Evolutionary conservation across 352 stramenopile genomes (phyloP).

Genomic region (Plasmopara halstedii): DNA sequence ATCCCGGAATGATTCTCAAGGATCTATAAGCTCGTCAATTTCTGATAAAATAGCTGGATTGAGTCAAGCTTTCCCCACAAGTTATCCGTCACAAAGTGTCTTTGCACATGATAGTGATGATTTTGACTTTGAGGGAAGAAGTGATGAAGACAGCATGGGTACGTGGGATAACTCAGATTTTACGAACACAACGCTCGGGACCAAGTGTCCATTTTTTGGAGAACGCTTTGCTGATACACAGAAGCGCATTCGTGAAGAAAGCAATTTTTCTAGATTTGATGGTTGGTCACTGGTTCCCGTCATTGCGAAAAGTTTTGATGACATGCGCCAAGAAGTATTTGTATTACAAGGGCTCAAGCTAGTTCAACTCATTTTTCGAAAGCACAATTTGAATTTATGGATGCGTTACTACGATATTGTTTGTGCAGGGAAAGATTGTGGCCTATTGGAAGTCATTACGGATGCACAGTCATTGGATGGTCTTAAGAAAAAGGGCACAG

Average conservation of each 20-base stretch:
- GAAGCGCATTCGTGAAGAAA: conserved; percentile 70
- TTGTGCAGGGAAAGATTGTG: conserved; percentile 86
- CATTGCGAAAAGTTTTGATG: conserved; percentile 97
- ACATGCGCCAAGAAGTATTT: conserved; percentile 96
- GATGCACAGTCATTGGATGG: conserved; percentile 94
- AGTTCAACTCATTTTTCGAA: conserved; percentile 91
- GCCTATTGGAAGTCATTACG: conserved; percentile 92
- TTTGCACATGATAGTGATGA: conserved; percentile 26
- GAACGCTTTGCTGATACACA: conserved; percentile 90
- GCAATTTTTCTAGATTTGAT: conserved; percentile 44
- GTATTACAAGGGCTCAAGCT: conserved; percentile 92
- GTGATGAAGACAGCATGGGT: conserved; percentile 6
- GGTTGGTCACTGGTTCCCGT: conserved; percentile 86
- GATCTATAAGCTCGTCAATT: conserved; percentile 17
- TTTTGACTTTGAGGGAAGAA: conserved; percentile 8
- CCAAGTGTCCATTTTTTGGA: conserved; percentile 38
- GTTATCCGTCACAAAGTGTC: conserved; percentile 17
- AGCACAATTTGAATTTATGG: conserved; percentile 85
- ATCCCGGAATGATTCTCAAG: conserved; percentile 9
- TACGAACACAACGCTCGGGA: conserved; percentile 4
- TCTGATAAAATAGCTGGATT: conserved; percentile 30
- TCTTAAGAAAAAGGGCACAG: conserved; percentile 88
- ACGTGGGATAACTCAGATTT: conserved; percentile 18
- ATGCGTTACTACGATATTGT: conserved; percentile 94
- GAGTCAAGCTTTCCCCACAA: conserved; percentile 14